Conservation (phyloP, 805 yeast genomes). For the Myxozyma sirexii region DNA sequence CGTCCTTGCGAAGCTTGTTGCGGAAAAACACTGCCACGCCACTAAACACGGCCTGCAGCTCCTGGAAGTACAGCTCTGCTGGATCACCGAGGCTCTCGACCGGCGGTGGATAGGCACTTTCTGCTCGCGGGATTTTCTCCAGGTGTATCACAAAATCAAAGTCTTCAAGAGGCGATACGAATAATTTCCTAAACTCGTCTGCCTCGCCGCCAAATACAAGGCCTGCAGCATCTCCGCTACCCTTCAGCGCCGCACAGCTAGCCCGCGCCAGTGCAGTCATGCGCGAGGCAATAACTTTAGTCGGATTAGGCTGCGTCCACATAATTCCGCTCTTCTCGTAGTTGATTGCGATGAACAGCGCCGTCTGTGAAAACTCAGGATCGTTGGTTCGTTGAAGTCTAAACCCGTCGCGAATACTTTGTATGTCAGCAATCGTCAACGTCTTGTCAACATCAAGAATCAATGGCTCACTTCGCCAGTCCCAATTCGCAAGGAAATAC, state of each 20-base stretch:
- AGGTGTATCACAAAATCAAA: constrained; percentile 77
- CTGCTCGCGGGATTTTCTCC: constrained; percentile 46
- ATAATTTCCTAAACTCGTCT: constrained; percentile 44
- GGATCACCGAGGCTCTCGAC: constrained; percentile 8
- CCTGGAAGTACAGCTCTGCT: constrained; percentile 18
- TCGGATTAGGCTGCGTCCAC: constrained; percentile 68
- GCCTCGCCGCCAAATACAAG: neutral
- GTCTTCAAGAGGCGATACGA: constrained; percentile 81
- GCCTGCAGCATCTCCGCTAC: constrained; percentile 30
- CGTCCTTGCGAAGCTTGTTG: constrained; percentile 58
- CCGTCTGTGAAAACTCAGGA: constrained; percentile 78
- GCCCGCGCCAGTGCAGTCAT: constrained; percentile 84
- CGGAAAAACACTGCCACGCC: constrained; percentile 71
- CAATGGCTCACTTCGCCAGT: constrained; percentile 89
- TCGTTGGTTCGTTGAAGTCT: constrained; percentile 70
- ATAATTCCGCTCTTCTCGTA: constrained; percentile 84
- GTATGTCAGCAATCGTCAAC: constrained; percentile 34
- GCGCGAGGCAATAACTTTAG: constrained; percentile 81
- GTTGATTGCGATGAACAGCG: constrained; percentile 79
- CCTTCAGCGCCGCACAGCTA: constrained; percentile 53
- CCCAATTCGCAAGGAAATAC: constrained; percentile 77
- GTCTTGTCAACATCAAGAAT: constrained; percentile 66
- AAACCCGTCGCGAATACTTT: constrained; percentile 55
- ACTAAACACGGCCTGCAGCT: constrained; percentile 37
- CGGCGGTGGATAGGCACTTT: constrained; percentile 32